A percentile compares a stretch with the other conserved stretches of the same genome.
phyloP scores from a whole-genome alignment of 192 early-diverging fungal genomes.

The Pilobolus umbonatus region DNA sequence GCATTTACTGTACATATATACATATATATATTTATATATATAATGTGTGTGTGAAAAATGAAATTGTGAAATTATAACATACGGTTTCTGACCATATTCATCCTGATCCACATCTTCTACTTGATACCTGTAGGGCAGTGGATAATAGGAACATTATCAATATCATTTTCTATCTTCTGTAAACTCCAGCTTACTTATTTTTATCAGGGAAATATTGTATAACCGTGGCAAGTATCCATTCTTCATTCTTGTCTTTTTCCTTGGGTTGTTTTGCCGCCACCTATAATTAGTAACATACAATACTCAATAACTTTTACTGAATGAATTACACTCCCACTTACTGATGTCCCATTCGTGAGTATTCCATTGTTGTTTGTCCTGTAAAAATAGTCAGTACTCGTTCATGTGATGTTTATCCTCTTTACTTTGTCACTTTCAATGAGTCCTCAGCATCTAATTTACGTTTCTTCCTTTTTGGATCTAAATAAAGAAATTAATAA shows the following conservation, averaged over 20 bases:
- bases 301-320: not conserved
- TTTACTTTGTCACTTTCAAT: slow-evolving; percentile 26
- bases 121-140: slow-evolving; percentile 35
- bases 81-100: slow-evolving; percentile 42
- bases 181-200: slow-evolving; percentile 34
- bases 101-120: slow-evolving; percentile 53
- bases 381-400: no score
- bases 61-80: slow-evolving; percentile 7
- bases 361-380: no score
- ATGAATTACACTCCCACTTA: not conserved
- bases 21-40: not conserved
- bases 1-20: slow-evolving; percentile 13
- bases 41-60: not conserved
- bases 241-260: slow-evolving; percentile 41
- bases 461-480: slow-evolving; percentile 33
- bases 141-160: not conserved
- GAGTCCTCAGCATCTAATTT: slow-evolving; percentile 27
- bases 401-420: no score
- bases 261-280: slow-evolving; percentile 45
- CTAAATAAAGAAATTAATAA: slow-evolving; percentile 9
- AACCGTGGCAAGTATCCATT: slow-evolving; percentile 48
- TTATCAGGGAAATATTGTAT: slow-evolving; percentile 37
- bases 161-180: not conserved
- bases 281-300: not conserved
- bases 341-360: not conserved